phyloP scores from a whole-genome alignment of 306 rosid species.

The Fragaria vesca region DNA sequence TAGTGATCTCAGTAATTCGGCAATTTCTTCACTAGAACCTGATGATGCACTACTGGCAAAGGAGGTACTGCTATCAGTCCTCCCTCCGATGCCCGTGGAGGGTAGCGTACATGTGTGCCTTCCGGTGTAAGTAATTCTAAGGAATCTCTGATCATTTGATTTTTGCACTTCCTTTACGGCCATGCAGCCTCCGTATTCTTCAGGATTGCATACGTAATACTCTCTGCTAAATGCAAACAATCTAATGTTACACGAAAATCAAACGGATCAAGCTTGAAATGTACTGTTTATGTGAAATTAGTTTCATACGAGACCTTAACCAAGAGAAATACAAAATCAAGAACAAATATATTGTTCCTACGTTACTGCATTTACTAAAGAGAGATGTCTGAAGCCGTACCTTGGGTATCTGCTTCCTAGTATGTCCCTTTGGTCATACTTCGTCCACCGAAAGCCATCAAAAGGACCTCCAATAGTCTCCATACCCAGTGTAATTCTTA shows the following conservation, averaged over 20 bases:
- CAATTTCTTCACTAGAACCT: neutral
- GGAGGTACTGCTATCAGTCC: neutral
- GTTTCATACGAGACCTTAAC: neutral
- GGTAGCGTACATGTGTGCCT: conserved; percentile 38
- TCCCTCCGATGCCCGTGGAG: conserved; percentile 30
- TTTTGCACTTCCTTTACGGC: conserved; percentile 41
- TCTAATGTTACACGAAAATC: neutral
- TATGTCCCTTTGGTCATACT: conserved; percentile 39
- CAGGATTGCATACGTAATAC: conserved; percentile 37
- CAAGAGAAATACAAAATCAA: too few relatives aligned
- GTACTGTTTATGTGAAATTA: neutral
- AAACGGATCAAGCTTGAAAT: neutral
- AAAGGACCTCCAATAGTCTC: conserved; percentile 61
- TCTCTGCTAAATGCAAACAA: conserved; percentile 25
- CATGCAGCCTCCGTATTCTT: conserved; percentile 26
- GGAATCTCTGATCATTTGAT: conserved; percentile 23
- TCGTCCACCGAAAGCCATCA: conserved; percentile 72
- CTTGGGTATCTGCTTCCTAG: conserved; percentile 72
- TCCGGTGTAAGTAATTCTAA: conserved; percentile 33
- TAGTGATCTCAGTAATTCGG: neutral
- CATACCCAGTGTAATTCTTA: conserved; percentile 49
- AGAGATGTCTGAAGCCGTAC: conserved; percentile 15
- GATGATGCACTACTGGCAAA: neutral
- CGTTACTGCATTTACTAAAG: too few relatives aligned
- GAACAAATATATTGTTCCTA: neutral